Evolutionary conservation across 352 stramenopile species (phyloP).

Genomic region (Blastocystis sp.): DNA sequence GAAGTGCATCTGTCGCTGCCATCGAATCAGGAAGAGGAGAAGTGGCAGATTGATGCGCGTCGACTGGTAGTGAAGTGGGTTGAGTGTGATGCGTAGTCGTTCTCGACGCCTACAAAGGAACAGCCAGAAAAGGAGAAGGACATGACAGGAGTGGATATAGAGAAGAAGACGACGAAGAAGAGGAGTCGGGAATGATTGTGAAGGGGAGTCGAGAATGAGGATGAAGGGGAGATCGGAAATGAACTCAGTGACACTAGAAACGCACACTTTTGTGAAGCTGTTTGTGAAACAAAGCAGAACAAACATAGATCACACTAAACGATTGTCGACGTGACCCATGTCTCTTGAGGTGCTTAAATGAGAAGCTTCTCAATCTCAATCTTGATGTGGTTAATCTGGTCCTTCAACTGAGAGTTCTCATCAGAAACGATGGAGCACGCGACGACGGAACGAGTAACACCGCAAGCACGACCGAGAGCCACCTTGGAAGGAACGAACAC

Average conservation of each 20-base stretch:
- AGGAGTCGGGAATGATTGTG: constrained; percentile 13
- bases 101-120: constrained; percentile 22
- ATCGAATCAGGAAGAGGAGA: constrained; percentile 4
- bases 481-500: constrained; percentile 96
- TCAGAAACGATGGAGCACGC: constrained; percentile 97
- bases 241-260: no score
- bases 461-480: constrained; percentile 95
- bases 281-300: constrained; percentile 60
- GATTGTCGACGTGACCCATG: neutral
- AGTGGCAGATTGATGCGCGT: constrained; percentile 58
- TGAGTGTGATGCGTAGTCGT: constrained; percentile 14
- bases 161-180: constrained; percentile 43
- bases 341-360: constrained; percentile 86
- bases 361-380: constrained; percentile 99
- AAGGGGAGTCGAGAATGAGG: neutral
- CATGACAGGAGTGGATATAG: neutral
- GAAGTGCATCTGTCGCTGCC: constrained; percentile 61
- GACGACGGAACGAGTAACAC: constrained; percentile 98
- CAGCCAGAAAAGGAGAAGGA: neutral
- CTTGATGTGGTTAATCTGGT: constrained; percentile 98
- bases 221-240: no score
- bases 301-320: constrained; percentile 22
- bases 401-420: constrained; percentile 96
- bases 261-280: neutral
- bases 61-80: neutral